Evolutionary conservation across 768 basidiomycete species (phyloP), one percentile per base, ranked within the genome.

Genomic region (Pluteus cervinus): DNA sequence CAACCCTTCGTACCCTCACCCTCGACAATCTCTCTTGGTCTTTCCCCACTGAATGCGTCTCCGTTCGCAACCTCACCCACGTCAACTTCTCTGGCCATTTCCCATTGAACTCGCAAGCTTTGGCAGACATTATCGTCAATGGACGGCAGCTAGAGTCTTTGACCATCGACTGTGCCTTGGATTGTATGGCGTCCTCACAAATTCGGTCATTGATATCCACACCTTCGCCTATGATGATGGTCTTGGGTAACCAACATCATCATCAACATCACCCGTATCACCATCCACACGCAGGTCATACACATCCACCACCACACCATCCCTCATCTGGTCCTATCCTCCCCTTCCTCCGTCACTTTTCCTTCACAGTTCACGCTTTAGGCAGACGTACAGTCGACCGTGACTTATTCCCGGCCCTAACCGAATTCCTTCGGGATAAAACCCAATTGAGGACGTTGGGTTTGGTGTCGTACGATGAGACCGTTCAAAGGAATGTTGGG

Each of bases 361-460:
- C 73, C 2, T 69, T 86, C 46, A 63, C 63, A 9, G 65, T 77
- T 12, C 52, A 58, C n/a, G 54, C 52, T 2, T 50, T 75, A 2
- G 60, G 63, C 9, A 62, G 69, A 34, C 60, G 73, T 14, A 55
- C 68, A 10, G 42, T 50, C 2, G 81, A 85, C 48, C 61, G 69
- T 10, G 81, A 81, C 48, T 62, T 86, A 3, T 81, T 85, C 61
- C 80, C 79, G 2, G 70, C 83, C 6, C 67, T 86, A 29, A 68
- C 76, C 4, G 80, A 77, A 21, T 83, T 85, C 51, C 57, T 86
- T 23, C 70, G 78, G 10, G 75, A 71, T 6, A 63, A 79, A 29
- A 56, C 55, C 15, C 57, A 71, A 26, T 57, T 86, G 26, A 61
- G 60, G n/a, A 71, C 71, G 0, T 66, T 84, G 17, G 61, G 68